Conservation (phyloP, 192 early-diverging fungal species). For the Lunasporangiospora selenospora region DNA sequence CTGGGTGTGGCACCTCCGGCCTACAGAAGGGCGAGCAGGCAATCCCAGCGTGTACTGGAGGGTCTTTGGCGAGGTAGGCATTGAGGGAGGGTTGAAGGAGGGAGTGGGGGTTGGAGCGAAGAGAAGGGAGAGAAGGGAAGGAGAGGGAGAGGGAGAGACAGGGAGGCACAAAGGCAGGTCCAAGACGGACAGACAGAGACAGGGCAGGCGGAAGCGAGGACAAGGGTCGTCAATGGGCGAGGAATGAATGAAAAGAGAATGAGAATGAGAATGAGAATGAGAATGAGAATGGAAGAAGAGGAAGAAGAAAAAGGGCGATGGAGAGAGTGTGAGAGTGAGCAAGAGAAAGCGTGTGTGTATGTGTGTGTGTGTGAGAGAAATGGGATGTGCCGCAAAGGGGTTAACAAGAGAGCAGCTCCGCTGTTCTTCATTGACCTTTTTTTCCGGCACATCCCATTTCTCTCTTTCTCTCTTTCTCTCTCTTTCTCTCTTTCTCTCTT, state of each 20-base stretch:
- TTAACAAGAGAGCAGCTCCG: neutral
- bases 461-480: neutral
- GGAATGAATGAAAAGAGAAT: neutral
- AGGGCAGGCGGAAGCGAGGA: neutral
- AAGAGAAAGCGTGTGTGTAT: neutral
- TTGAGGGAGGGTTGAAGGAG: neutral
- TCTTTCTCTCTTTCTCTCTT: neutral
- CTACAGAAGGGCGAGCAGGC: constrained; percentile 16
- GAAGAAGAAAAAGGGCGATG: neutral
- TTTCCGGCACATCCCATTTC: neutral
- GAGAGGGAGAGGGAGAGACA: neutral
- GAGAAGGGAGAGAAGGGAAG: neutral
- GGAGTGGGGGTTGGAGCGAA: no score
- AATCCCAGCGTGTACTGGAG: constrained; percentile 18
- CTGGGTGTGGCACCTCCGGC: constrained; percentile 35
- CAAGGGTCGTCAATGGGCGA: no score
- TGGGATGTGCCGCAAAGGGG: neutral
- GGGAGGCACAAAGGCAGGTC: no score
- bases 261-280: neutral
- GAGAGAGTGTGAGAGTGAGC: neutral
- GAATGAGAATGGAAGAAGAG: neutral
- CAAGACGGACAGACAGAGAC: no score
- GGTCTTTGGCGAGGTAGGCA: constrained; percentile 39
- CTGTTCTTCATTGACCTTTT: neutral
- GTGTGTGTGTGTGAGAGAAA: no score